Percentiles rank a stretch among this genome's conserved stretches.
Evolutionary conservation across 164 flowering plant species (phyloP).

Genomic region (Chimonanthus salicifolius): DNA sequence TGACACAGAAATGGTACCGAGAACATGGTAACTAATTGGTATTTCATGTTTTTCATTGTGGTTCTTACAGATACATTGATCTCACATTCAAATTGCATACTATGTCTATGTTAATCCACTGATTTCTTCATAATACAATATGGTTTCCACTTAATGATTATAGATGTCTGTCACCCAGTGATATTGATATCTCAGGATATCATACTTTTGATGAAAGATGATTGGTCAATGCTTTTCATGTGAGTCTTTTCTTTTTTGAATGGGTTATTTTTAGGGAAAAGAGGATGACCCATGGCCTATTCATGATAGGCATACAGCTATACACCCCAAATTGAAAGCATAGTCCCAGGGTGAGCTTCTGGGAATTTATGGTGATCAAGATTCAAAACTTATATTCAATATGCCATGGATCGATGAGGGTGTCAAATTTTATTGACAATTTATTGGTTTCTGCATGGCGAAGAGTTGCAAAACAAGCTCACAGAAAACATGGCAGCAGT

Average conservation of each 20-base stretch:
- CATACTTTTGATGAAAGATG: neutral
- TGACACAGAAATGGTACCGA: constrained; percentile 90
- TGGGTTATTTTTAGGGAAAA: neutral
- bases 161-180: neutral
- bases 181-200: neutral
- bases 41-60: no score
- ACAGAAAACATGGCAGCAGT: neutral
- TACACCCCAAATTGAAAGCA: neutral
- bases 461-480: neutral
- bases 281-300: neutral
- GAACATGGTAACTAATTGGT: constrained; percentile 66
- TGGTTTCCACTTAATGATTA: neutral
- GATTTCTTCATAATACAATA: neutral
- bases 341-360: neutral
- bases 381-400: neutral
- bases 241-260: neutral
- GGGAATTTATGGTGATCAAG: neutral
- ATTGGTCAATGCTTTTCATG: neutral
- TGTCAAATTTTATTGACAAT: neutral
- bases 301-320: neutral
- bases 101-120: neutral
- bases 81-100: neutral
- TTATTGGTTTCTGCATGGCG: neutral
- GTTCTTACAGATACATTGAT: neutral
- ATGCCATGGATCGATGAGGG: neutral